These are phyloP conservation scores for Cornus florida DNA, from an alignment of 148 eudicot species.

Conservation along the genomic window DNA sequence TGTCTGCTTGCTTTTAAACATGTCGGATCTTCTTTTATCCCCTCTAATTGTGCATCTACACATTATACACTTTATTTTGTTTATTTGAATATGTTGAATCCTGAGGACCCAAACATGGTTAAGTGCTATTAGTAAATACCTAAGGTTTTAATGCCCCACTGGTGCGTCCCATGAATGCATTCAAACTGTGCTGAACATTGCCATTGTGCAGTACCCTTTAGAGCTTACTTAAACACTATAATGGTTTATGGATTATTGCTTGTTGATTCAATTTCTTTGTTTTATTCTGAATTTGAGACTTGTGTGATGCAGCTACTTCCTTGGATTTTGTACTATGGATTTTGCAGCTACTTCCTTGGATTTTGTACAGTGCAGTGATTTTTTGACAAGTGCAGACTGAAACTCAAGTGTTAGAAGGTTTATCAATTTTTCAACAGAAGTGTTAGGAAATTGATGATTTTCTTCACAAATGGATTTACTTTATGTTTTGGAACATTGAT, in stretches of 20 bases:
- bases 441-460: too few relatives aligned
- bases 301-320: too few relatives aligned
- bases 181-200: not conserved
- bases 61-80: not conserved
- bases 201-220: not conserved
- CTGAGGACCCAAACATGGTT: not conserved
- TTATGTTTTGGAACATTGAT: too few relatives aligned
- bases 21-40: not conserved
- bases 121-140: not conserved
- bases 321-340: too few relatives aligned
- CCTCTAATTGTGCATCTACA: not conserved
- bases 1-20: not conserved
- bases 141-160: not conserved
- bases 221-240: not conserved
- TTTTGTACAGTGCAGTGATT: too few relatives aligned
- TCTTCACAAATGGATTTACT: too few relatives aligned
- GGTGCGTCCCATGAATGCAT: not conserved
- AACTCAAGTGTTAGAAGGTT: too few relatives aligned
- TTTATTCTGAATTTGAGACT: too few relatives aligned
- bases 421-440: too few relatives aligned
- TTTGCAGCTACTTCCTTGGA: too few relatives aligned
- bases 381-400: too few relatives aligned
- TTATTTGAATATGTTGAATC: not conserved
- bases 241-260: conserved; percentile 1
- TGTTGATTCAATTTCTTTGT: conserved; percentile 17